Conservation (phyloP, 106 monocot genomes). For the Platanthera guangdongensis region DNA sequence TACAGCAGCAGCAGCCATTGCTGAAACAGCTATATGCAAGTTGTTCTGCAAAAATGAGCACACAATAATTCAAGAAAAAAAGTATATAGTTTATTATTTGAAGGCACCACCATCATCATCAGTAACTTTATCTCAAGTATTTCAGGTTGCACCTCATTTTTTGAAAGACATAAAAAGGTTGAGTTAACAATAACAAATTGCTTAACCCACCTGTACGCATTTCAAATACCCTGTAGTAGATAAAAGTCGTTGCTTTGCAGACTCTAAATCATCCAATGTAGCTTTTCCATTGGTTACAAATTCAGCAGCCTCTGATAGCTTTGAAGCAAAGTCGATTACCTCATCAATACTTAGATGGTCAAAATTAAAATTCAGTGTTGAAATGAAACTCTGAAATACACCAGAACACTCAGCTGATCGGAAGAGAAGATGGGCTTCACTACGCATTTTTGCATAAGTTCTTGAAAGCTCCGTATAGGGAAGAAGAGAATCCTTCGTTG, state of each 20-base stretch:
- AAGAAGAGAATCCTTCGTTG: conserved; percentile 75
- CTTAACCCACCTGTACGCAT: conserved; percentile 67
- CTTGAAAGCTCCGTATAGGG: conserved; percentile 94
- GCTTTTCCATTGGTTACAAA: conserved; percentile 23
- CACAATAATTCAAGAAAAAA: conserved; percentile 10
- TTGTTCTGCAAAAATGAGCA: conserved; percentile 55
- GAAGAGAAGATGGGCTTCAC: conserved; percentile 54
- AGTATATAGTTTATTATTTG: not conserved
- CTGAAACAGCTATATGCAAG: conserved; percentile 82
- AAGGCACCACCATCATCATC: too few relatives aligned
- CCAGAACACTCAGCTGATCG: conserved; percentile 31
- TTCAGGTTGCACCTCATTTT: not conserved
- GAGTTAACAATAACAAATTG: not conserved
- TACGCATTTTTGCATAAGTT: conserved; percentile 85
- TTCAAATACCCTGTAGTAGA: conserved; percentile 88
- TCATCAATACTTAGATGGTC: conserved; percentile 58
- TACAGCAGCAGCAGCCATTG: conserved; percentile 75
- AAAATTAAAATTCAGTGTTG: conserved; percentile 19
- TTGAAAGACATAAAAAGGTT: not conserved
- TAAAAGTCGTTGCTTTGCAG: conserved; percentile 61
- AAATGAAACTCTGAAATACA: conserved; percentile 28
- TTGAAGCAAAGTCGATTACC: conserved; percentile 55
- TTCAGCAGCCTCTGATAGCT: conserved; percentile 31
- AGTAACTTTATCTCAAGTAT: too few relatives aligned
- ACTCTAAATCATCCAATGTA: conserved; percentile 48